A percentile compares a stretch with the other conserved stretches of the same genome.
phyloP scores from a whole-genome alignment of 2,329 filamentous ascomycete species.

The Penicillium hordei region DNA sequence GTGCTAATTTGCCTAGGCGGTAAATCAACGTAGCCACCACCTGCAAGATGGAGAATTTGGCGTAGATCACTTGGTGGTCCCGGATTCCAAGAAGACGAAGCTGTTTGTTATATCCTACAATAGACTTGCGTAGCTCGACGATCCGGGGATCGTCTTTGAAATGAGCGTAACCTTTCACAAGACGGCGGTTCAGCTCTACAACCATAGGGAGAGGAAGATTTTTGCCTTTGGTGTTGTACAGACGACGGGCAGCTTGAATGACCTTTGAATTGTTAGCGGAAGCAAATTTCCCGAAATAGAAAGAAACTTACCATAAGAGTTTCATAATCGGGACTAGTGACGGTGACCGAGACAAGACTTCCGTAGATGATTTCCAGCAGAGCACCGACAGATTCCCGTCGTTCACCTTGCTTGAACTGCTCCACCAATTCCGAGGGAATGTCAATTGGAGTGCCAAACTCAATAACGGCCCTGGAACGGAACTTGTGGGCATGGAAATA shows the following conservation, averaged over 20 bases:
- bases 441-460: conserved; percentile 88
- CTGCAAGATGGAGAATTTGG: conserved; percentile 73
- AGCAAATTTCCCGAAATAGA: background rate
- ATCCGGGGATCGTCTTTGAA: conserved; percentile 92
- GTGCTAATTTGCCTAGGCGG: conserved; percentile 71
- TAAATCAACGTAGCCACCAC: conserved; percentile 78
- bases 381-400: conserved; percentile 81
- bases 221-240: conserved; percentile 93
- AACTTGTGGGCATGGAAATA: conserved; percentile 99
- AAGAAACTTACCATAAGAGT: conserved; percentile 70
- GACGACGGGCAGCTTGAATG: conserved; percentile 86
- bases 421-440: conserved; percentile 79
- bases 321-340: conserved; percentile 90
- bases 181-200: conserved; percentile 86
- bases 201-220: conserved; percentile 89
- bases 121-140: conserved; percentile 68
- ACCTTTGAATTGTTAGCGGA: conserved; percentile 52
- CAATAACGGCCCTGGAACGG: conserved; percentile 88
- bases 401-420: conserved; percentile 78
- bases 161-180: conserved; percentile 86
- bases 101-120: conserved; percentile 82
- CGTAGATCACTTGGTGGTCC: conserved; percentile 93
- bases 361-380: conserved; percentile 86
- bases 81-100: conserved; percentile 82
- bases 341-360: conserved; percentile 81